These are phyloP conservation scores for Leucosporidium yakuticum DNA, from an alignment of 768 basidiomycete species.

Conservation along the genomic window DNA sequence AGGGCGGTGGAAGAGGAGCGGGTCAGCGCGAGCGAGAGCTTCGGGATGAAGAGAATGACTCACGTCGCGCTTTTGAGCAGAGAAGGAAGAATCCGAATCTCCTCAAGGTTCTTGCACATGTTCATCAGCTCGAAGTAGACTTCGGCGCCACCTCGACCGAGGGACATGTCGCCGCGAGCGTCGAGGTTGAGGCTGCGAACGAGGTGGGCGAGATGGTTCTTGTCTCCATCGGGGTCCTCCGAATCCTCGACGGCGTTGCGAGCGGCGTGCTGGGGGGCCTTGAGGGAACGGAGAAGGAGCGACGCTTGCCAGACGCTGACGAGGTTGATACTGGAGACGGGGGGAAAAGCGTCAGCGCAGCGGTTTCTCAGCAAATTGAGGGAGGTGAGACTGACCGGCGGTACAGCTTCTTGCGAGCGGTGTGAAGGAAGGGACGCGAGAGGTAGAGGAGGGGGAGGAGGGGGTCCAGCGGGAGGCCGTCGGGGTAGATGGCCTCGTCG, in stretches of 20 bases:
- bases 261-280: constrained; percentile 7
- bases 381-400: constrained; percentile 2
- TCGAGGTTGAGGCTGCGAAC: constrained; percentile 1
- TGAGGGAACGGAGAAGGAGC: constrained; percentile 21
- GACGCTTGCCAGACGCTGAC: constrained; percentile 4
- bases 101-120: constrained; percentile 8
- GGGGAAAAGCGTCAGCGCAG: not conserved
- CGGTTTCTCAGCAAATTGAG: too few species aligned
- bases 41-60: not conserved
- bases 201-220: constrained; percentile 9
- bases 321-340: not conserved
- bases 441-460: constrained; percentile 34
- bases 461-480: constrained; percentile 34
- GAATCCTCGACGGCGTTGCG: constrained; percentile 10
- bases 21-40: too few species aligned
- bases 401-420: constrained; percentile 31
- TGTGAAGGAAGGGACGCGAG: constrained; percentile 36
- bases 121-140: constrained; percentile 15
- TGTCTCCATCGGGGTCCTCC: not conserved
- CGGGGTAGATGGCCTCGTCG: constrained; percentile 23
- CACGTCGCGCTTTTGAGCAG: constrained; percentile 21
- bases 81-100: constrained; percentile 9
- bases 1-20: not conserved
- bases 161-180: not conserved
- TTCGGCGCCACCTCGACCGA: constrained; percentile 10